Base-by-base conservation (phyloP, 1,284 basidiomycete genomes). In the Boletellus sp. region DNA sequence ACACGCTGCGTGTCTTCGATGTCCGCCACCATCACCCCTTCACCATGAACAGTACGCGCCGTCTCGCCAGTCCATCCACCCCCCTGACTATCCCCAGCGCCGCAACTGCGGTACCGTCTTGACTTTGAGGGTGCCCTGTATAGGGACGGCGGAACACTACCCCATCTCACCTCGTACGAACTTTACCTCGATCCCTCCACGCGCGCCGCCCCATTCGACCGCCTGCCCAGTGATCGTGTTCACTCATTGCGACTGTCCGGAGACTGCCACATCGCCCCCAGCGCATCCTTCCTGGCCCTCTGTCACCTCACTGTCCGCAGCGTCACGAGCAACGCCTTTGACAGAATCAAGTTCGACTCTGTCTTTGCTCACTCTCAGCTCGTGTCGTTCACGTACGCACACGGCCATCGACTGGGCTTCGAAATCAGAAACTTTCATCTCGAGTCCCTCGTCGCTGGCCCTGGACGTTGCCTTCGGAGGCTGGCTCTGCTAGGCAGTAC, bases 51-150 rank as follows among this genome's bases (percentile, higher is more conserved):
- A 46, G 51, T 52, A 45, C 15, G 44, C 51, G 15, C 12, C 2
- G 2, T 51, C 46, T 6, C 40, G 45, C 53, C 47, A 32, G 21
- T 16, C 28, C 40, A 15, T 21, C 32, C 36, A 24, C 26, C 13
- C 47, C 42, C 52, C 43, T 56, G 42, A 52, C 47, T 41, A 22
- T 51, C 42, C 4, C 32, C 33, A 58, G 56, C 53, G 42, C 61
- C 56, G 24, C 55, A 52, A 33, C 55, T 43, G 44, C 55, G 60
- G 52, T 73, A 50, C 58, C 55, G n/a, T 55, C 68, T 49, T 44
- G 62, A 55, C 72, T 75, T 68, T 59, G 74, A 77, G 55, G 54
- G 60, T 10, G 70, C 70, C 4, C 69, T 77, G 68, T 76, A 71
- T 22, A 30, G 11, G 10, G 43, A 42, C 21, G 19, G 22, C 4